A percentile compares a stretch with the other conserved stretches of the same genome.
These are phyloP conservation scores for Juglanconis juglandina DNA, from an alignment of 2,329 filamentous ascomycete species.

Conservation along the genomic window DNA sequence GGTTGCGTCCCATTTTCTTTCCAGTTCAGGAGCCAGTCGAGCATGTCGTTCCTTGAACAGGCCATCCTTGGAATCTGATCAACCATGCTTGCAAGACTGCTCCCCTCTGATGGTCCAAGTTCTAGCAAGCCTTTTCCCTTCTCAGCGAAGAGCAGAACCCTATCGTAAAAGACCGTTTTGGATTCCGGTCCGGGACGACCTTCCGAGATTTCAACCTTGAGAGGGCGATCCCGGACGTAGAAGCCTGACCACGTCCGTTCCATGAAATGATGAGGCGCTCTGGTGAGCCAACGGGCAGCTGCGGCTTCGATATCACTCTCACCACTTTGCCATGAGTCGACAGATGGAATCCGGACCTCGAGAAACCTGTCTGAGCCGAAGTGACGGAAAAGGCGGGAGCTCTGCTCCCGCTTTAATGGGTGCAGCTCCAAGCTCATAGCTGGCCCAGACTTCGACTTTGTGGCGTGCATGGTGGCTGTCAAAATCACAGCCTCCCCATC, in stretches of 20 bases:
- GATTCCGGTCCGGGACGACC: slow-evolving; percentile 26
- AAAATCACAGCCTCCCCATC: slow-evolving; percentile 9
- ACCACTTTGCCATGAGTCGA: slow-evolving; percentile 28
- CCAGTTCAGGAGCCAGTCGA: slow-evolving; percentile 52
- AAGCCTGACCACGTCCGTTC: slow-evolving; percentile 48
- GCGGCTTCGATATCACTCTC: slow-evolving; percentile 29
- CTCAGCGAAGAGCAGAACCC: slow-evolving; percentile 54
- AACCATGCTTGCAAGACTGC: slow-evolving; percentile 20
- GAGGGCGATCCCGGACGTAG: slow-evolving; percentile 35
- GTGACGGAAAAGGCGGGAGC: slow-evolving; percentile 51
- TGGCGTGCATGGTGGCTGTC: slow-evolving; percentile 11
- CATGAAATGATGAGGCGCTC: slow-evolving; percentile 38
- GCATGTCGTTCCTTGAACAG: slow-evolving; percentile 30
- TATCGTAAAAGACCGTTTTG: slow-evolving; percentile 34
- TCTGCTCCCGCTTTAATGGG: slow-evolving; percentile 45
- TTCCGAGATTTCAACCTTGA: slow-evolving; percentile 37
- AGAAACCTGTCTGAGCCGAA: slow-evolving; percentile 60
- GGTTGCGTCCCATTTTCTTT: slow-evolving; percentile 42
- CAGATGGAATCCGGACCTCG: slow-evolving; percentile 49
- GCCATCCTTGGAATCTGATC: neutral
- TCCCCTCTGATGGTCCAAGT: slow-evolving; percentile 23
- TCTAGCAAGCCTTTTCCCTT: slow-evolving; percentile 42
- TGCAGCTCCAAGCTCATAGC: slow-evolving; percentile 46
- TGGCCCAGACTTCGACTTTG: slow-evolving; percentile 29
- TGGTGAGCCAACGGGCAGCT: slow-evolving; percentile 40